Evolutionary conservation across 148 eudicot genomes (phyloP), one percentile per base, ranked within the genome.

Genomic region (Nepenthes mirabilis): DNA sequence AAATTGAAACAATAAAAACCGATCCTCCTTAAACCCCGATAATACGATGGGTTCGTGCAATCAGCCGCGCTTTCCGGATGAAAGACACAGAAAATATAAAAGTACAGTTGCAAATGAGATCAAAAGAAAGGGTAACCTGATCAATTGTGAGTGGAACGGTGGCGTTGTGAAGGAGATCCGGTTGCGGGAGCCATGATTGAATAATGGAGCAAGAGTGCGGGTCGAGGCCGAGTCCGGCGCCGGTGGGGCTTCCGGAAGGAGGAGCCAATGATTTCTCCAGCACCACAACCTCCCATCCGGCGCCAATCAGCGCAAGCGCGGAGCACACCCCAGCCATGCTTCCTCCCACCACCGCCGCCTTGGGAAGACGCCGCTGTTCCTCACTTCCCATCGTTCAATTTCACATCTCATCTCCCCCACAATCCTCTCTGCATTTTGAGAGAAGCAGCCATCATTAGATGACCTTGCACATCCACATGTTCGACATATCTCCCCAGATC

Each of bases 191-290:
- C 97, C 97, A 90, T 1, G 90, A 75, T 5, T 14, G 9, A 33
- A 90, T 67, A 64, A 86, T 65, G 36, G 61, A 61, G 63, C 65
- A 75, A 10, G 88, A 33, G 14, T 78, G 63, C 1, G 80, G 70
- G 65, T 85, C 84, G 45, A 85, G 83, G 33, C 94, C 90, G 68
- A 89, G 75, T 14, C 97, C 97, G 9, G 97, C 94, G 4, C 97
- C 97, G 2, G 94, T 83, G 9, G 97, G 79, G 76, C 81, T 80
- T 1, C 88, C 83, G 2, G 77, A 72, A 1, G 83, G 76, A 0
- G 88, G 75, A 43, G 79, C 72, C 23, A 12, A n/a, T 11, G 87
- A 77, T 72, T 85, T 85, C 69, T 89, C 96, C 1, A 86, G 35
- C 49, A 86, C 89, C 61, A 82, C 79, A 43, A 86, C 90, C 11